Percentiles rank a stretch among this genome's conserved stretches.
phyloP scores from a whole-genome alignment of 495 filamentous ascomycete species.

The Daldinia concentrica region DNA sequence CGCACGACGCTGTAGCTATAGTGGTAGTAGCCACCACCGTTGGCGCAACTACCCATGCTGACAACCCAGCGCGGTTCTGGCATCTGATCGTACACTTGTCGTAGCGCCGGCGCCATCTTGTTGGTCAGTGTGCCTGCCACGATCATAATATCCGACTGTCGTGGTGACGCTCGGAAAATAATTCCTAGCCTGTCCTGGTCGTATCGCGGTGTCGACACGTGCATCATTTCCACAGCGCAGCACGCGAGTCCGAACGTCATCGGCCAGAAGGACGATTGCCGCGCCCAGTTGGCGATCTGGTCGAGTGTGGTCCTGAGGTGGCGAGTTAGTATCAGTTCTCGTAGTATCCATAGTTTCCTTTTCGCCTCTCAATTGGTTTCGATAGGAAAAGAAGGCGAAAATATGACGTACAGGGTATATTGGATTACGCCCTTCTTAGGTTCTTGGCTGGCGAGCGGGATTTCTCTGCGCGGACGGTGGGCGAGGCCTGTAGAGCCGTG shows the following conservation, averaged over 20 bases:
- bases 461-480: conserved; percentile 67
- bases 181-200: conserved; percentile 96
- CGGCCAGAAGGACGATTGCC: conserved; percentile 93
- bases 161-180: conserved; percentile 95
- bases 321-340: conserved; percentile 3
- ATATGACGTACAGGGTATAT: conserved; percentile 86
- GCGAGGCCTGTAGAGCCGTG: conserved; percentile 53
- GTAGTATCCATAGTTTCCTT: background rate
- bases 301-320: conserved; percentile 82
- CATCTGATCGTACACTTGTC: conserved; percentile 99
- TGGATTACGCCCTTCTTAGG: conserved; percentile 94
- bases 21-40: conserved; percentile 94
- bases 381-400: conserved; percentile 1
- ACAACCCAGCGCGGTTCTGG: conserved; percentile 94
- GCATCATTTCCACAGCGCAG: conserved; percentile 99
- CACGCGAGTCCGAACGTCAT: conserved; percentile 98
- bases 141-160: conserved; percentile 98
- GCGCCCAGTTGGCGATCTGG: conserved; percentile 92
- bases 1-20: conserved; percentile 90
- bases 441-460: conserved; percentile 89
- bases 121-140: conserved; percentile 95
- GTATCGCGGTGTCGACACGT: conserved; percentile 93
- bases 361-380: background rate
- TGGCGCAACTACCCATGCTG: conserved; percentile 90
- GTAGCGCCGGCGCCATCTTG: conserved; percentile 95